A percentile compares a stretch with the other conserved stretches of the same genome.
Evolutionary conservation across 1,139 yeast species (phyloP).

Genomic region (Casaregolazyma suthepensis): DNA sequence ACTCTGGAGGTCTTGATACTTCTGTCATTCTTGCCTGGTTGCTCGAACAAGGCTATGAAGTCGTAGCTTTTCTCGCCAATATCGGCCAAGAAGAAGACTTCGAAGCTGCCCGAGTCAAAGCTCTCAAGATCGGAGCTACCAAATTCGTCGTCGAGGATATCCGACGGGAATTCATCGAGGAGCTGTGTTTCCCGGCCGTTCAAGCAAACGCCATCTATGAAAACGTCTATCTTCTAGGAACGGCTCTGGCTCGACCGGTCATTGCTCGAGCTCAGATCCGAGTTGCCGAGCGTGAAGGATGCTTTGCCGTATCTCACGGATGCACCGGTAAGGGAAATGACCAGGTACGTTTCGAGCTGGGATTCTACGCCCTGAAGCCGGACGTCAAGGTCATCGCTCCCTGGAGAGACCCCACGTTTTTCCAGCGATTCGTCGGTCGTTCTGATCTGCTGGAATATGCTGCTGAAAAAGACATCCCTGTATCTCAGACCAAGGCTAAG

Average conservation of each 20-base stretch:
- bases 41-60: conserved; percentile 96
- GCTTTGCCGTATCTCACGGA: conserved; percentile 98
- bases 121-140: conserved; percentile 93
- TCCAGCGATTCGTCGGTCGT: conserved; percentile 96
- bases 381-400: conserved; percentile 97
- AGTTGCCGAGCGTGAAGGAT: conserved; percentile 94
- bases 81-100: conserved; percentile 99
- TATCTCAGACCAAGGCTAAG: conserved; percentile 94
- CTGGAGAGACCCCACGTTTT: conserved; percentile 96
- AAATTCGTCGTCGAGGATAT: conserved; percentile 92
- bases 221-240: conserved; percentile 91
- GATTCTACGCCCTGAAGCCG: conserved; percentile 95
- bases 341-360: conserved; percentile 95
- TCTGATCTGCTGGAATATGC: conserved; percentile 92
- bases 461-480: conserved; percentile 84
- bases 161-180: conserved; percentile 89
- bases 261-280: conserved; percentile 97
- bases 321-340: conserved; percentile 99
- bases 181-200: conserved; percentile 91
- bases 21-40: conserved; percentile 97
- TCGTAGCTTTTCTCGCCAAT: conserved; percentile 94
- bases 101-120: conserved; percentile 94
- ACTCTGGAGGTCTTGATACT: conserved; percentile 98
- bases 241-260: conserved; percentile 97
- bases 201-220: conserved; percentile 97